Base-by-base conservation (phyloP, 2,329 filamentous ascomycete genomes). In the Raffaelea albimanens region DNA sequence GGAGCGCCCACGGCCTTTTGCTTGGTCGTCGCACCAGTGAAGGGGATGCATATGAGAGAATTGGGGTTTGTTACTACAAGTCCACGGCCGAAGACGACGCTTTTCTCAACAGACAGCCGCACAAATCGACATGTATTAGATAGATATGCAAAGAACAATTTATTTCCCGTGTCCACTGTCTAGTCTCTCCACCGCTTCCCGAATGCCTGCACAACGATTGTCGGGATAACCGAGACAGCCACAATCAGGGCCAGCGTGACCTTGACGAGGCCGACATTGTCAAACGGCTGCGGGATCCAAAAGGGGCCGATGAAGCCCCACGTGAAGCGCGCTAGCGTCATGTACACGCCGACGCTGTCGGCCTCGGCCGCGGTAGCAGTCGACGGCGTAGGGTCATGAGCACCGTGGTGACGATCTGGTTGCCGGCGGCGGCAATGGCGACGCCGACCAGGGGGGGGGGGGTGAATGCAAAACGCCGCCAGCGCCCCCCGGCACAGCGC, bases 391-490 rank as follows among this genome's bases (percentile, higher is more conserved):
- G 0, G n/a, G 78, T 80, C 21, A 79, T 72, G 40, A 78, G 57
- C 2, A 80, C 71, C 0, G 78, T 82, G 0, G 77, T 81, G 16
- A 80, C 67, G 39, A 82, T 71, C 58, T 82, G 78, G 50, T 79
- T 80, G 0, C 78, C 78, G 5, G 68, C 71, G 1, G 69, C 71
- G 0, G 66, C 67, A 51, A 75, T 70, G 2, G 67, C 75, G 8
- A 67, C 68, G 4, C 76, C 76, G 16, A 80, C 56, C 16, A 77
- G 63, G 0, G 77, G 78, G 0, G 74, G 25, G 7, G 7, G 25
- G 25, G 7, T 7, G 13, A 13, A 29, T 29, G 25, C 25, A 29
- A 13, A 29, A 29, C 7, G 7, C 13, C 7, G 25, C 25, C 25
- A 29, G 25, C 25, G 25, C 25, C n/a, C n/a, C n/a, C 25, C 25